Evolutionary conservation across 148 eudicot species (phyloP).

Genomic region (Hydrangea macrophylla): DNA sequence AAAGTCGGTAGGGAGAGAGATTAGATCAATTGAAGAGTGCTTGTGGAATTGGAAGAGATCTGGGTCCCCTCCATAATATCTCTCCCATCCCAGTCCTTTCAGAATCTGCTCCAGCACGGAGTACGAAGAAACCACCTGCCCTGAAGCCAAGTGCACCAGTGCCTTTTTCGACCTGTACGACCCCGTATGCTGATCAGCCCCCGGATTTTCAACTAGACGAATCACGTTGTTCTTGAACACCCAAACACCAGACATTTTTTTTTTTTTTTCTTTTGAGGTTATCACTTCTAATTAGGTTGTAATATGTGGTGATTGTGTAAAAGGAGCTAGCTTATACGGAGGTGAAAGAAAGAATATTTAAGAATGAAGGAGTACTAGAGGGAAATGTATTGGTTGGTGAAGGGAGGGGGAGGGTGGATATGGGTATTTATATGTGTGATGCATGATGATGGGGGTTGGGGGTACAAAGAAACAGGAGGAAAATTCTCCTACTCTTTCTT

Average conservation of each 20-base stretch:
- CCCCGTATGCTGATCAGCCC: conserved; percentile 11
- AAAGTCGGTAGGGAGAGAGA: conserved; percentile 55
- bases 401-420: conserved; percentile 6
- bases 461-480: conserved; percentile 17
- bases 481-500: conserved; percentile 25
- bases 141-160: conserved; percentile 42
- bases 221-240: conserved; percentile 47
- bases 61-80: conserved; percentile 38
- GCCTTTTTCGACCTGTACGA: conserved; percentile 24
- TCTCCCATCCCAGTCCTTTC: conserved; percentile 48
- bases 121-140: conserved; percentile 42
- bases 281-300: too few relatives aligned
- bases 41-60: conserved; percentile 46
- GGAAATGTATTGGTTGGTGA: conserved; percentile 1
- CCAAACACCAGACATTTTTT: conserved; percentile 52
- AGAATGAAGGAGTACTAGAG: not conserved
- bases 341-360: not conserved
- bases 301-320: not conserved
- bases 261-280: not conserved
- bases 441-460: not conserved
- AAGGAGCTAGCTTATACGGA: too few relatives aligned
- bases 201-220: conserved; percentile 36
- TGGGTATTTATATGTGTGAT: conserved; percentile 3
- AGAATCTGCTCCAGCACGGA: conserved; percentile 34
- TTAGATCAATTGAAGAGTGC: conserved; percentile 41